Evolutionary conservation across 768 basidiomycete species (phyloP).

Genomic region (Agrocybe chaxingu): DNA sequence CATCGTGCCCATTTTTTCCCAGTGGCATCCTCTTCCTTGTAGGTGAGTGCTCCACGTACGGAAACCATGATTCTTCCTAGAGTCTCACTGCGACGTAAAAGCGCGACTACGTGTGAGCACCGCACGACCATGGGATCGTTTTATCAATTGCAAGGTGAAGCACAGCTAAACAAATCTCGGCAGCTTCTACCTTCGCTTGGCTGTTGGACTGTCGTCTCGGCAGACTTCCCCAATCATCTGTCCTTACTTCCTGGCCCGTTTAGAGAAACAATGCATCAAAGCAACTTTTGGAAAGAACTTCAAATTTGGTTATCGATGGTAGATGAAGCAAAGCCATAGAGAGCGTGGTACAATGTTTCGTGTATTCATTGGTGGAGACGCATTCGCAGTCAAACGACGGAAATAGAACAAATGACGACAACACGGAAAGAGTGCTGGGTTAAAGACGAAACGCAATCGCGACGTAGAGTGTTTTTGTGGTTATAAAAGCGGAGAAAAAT

Average conservation of each 20-base stretch:
- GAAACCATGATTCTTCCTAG: no score
- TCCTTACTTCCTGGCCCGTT: conserved; percentile 37
- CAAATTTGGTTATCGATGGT: conserved; percentile 34
- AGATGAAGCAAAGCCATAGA: conserved; percentile 17
- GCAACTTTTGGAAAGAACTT: conserved; percentile 35
- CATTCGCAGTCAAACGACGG: no score
- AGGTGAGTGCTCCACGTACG: conserved; percentile 20
- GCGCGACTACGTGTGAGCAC: conserved; percentile 13
- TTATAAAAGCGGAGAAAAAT: no score
- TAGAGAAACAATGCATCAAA: conserved; percentile 27
- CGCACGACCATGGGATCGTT: not conserved
- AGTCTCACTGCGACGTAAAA: not conserved
- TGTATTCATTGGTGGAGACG: no score
- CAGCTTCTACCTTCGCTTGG: conserved; percentile 24
- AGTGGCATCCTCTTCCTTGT: conserved; percentile 48
- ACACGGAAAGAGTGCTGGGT: no score
- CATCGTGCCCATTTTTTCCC: conserved; percentile 46
- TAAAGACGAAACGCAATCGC: no score
- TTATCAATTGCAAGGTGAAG: not conserved
- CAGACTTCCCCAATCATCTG: conserved; percentile 34
- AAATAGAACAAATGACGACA: no score
- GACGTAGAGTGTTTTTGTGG: no score
- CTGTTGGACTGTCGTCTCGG: conserved; percentile 37
- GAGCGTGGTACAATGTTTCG: no score
- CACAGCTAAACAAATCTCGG: not conserved